Conservation (phyloP, 805 yeast genomes). For the Kregervanrija delftensis region DNA sequence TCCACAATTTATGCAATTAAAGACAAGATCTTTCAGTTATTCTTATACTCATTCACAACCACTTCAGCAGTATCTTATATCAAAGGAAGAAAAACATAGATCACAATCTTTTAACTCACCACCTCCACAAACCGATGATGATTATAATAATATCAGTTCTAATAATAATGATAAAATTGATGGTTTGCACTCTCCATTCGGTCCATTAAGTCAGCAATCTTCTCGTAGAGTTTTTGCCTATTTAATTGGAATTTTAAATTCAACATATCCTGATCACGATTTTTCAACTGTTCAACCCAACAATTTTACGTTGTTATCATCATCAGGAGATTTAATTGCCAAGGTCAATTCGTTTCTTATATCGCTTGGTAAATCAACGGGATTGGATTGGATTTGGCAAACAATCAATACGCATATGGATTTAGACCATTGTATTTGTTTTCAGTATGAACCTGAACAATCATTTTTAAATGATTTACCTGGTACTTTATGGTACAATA, state of each 20-base stretch:
- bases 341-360: slow-evolving; percentile 73
- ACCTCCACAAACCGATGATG: slow-evolving; percentile 18
- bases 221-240: slow-evolving; percentile 88
- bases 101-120: slow-evolving; percentile 26
- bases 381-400: slow-evolving; percentile 75
- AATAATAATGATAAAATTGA: slow-evolving; percentile 3
- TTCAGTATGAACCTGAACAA: slow-evolving; percentile 57
- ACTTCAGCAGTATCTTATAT: slow-evolving; percentile 9
- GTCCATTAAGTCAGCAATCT: slow-evolving; percentile 80
- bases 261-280: slow-evolving; percentile 94
- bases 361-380: slow-evolving; percentile 51
- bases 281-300: slow-evolving; percentile 80
- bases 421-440: slow-evolving; percentile 53
- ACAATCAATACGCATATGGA: slow-evolving; percentile 79
- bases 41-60: slow-evolving; percentile 20
- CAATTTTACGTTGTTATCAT: slow-evolving; percentile 55
- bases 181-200: slow-evolving; percentile 59
- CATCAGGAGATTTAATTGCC: slow-evolving; percentile 43
- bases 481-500: slow-evolving; percentile 62
- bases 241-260: slow-evolving; percentile 81
- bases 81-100: slow-evolving; percentile 13
- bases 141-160: slow-evolving; percentile 1
- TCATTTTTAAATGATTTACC: slow-evolving; percentile 59
- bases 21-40: slow-evolving; percentile 27
- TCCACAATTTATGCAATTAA: slow-evolving; percentile 26